Evolutionary conservation across 31 red algal genomes (phyloP), one percentile per base, ranked within the genome.

Genomic region (Porphyra umbilicalis): DNA sequence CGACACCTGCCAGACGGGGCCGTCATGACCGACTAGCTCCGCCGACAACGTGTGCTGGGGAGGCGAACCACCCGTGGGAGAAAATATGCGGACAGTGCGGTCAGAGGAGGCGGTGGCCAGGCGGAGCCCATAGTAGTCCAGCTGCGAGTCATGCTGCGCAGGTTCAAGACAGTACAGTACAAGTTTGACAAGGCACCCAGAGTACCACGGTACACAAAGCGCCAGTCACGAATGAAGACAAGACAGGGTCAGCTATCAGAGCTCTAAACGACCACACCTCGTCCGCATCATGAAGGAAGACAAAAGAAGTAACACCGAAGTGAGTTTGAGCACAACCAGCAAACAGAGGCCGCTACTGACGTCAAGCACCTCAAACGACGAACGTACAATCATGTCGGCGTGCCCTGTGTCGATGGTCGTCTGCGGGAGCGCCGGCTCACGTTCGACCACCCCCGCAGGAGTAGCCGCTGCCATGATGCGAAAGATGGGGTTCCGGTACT

Each of bases 1-100:
- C 10, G 95, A 82, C 20, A 98, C 82, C 78, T 98, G 95, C 95
- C 95, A 98, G 32, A 98, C 92, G 6, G 95, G 92, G 33, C 95
- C 95, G 35, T 92, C 84, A 67, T 98, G 92, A 16, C 86, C 95
- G 34, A 85, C 80, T 29, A 98, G 44, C 31, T 93, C 93, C 20
- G 91, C 89, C 77, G 90, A 79, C 20, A 92, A 85, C n/a, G 79
- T 87, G 76, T 87, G 89, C 25, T 81, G 67, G 76, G 38, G 42
- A 44, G 39, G 29, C 39, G 11, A 35, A 20, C 44, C 31, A 13
- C 81, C 57, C 6, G 57, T 71, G 30, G 57, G 57, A 8, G 33
- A n/a, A 76, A 98, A 98, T 35, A 98, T 87, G 36, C 90, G 88
- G 83, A 94, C 88, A 15, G 89, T 92, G 46, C 90, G 87, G 88